phyloP scores from a whole-genome alignment of 2,329 filamentous ascomycete genomes.

The Scolecobasidium constrictum region DNA sequence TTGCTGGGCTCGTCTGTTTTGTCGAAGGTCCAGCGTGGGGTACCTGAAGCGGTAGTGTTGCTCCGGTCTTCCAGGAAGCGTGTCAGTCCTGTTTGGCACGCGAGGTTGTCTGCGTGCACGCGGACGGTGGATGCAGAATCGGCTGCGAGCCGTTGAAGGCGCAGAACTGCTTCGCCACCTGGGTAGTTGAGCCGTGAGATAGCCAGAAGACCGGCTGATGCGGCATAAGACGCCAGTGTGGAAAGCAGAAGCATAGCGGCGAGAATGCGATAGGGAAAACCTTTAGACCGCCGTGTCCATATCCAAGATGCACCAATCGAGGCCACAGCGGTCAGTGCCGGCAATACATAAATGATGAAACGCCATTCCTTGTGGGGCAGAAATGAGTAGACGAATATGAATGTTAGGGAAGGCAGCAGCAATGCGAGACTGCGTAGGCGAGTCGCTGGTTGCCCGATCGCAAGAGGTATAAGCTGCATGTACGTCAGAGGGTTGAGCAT shows the following conservation, averaged over 20 bases:
- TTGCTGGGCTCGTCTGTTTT: conserved; percentile 43
- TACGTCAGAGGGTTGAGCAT: conserved; percentile 67
- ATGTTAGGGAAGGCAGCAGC: conserved; percentile 57
- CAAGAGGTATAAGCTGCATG: conserved; percentile 37
- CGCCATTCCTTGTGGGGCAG: conserved; percentile 95
- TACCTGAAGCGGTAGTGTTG: conserved; percentile 9
- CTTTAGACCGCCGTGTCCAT: conserved; percentile 55
- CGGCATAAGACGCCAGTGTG: conserved; percentile 46
- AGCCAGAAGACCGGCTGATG: conserved; percentile 57
- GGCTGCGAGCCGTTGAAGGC: conserved; percentile 26
- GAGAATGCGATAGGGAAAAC: conserved; percentile 41
- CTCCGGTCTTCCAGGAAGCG: conserved; percentile 40
- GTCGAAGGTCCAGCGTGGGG: conserved; percentile 43
- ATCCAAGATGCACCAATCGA: conserved; percentile 57
- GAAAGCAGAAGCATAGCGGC: conserved; percentile 48
- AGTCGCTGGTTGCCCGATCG: conserved; percentile 37
- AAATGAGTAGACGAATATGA: conserved; percentile 69
- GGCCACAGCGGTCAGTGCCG: conserved; percentile 66
- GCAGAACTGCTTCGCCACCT: conserved; percentile 64
- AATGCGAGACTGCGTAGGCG: conserved; percentile 36
- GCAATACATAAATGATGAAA: conserved; percentile 84
- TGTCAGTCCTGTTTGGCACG: conserved; percentile 53
- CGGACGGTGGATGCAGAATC: conserved; percentile 20
- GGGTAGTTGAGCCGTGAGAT: conserved; percentile 89
- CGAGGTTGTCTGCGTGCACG: conserved; percentile 49